Evolutionary conservation across 345 rosid genomes (phyloP).

Genomic region (Firmiana major): DNA sequence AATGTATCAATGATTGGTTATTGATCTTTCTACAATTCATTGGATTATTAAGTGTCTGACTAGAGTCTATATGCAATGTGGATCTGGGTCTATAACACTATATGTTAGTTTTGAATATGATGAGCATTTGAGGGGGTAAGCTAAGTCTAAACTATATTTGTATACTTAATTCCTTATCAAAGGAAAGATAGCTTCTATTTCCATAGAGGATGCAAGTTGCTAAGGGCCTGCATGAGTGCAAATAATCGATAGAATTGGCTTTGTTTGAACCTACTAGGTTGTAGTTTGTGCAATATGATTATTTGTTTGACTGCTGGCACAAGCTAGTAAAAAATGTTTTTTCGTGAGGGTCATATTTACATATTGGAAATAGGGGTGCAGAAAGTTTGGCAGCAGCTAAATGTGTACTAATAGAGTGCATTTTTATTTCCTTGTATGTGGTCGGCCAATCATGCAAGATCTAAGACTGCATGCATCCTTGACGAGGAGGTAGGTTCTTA

Average conservation of each 20-base stretch:
- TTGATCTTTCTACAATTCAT: neutral
- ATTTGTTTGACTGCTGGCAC: neutral
- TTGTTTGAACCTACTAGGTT: neutral
- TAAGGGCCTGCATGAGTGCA: neutral
- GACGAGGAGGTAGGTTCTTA: neutral
- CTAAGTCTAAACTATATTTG: neutral
- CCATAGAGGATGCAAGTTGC: neutral
- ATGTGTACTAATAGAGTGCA: neutral
- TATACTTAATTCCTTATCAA: neutral
- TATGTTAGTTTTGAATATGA: neutral
- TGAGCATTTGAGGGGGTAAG: neutral
- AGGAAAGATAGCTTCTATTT: neutral
- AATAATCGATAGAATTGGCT: neutral
- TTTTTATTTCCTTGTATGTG: neutral
- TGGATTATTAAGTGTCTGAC: slow-evolving; percentile 1
- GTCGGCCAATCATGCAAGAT: neutral
- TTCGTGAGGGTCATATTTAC: neutral
- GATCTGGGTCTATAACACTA: neutral
- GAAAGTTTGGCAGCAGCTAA: neutral
- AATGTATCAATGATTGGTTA: neutral
- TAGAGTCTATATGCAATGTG: neutral
- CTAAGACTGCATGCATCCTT: neutral
- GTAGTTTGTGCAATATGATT: neutral
- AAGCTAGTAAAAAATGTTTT: neutral
- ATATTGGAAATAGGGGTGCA: neutral